These are phyloP conservation scores for Diaporthe vaccinii DNA, from an alignment of 2,329 filamentous ascomycete genomes.

Conservation along the genomic window DNA sequence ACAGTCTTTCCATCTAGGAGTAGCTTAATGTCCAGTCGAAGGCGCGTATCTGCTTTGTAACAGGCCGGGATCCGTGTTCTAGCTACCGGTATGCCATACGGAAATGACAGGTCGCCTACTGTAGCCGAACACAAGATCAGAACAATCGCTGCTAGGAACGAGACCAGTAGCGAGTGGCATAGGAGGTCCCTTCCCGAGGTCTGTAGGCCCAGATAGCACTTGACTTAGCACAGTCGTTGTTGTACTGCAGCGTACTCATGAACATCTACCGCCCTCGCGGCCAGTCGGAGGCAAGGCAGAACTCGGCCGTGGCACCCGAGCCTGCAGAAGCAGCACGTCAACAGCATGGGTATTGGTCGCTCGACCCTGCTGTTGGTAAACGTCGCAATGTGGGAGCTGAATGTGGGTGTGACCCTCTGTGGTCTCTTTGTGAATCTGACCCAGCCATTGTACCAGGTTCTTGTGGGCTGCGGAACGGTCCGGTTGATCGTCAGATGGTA, in stretches of 20 bases:
- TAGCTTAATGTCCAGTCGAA: neutral
- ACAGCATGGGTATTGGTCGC: neutral
- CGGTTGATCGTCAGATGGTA: conserved; percentile 15
- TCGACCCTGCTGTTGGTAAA: neutral
- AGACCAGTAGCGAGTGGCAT: neutral
- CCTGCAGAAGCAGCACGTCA: neutral
- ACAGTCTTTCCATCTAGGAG: neutral
- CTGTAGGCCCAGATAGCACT: neutral
- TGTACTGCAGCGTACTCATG: conserved; percentile 6
- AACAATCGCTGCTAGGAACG: too few species aligned
- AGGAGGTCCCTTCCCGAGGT: neutral
- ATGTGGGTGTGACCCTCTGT: neutral
- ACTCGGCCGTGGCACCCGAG: conserved; percentile 5
- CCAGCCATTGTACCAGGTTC: neutral
- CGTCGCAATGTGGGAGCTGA: neutral
- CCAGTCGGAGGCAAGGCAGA: neutral
- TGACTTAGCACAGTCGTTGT: neutral
- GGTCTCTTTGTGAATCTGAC: neutral
- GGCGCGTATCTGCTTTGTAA: too few species aligned
- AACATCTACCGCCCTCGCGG: neutral
- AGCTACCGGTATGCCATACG: neutral
- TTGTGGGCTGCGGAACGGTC: conserved; percentile 25
- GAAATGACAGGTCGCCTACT: neutral
- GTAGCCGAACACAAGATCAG: neutral
- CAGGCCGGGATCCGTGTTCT: neutral